Base-by-base conservation (phyloP, 768 basidiomycete genomes). In the Suillus cothurnatus region DNA sequence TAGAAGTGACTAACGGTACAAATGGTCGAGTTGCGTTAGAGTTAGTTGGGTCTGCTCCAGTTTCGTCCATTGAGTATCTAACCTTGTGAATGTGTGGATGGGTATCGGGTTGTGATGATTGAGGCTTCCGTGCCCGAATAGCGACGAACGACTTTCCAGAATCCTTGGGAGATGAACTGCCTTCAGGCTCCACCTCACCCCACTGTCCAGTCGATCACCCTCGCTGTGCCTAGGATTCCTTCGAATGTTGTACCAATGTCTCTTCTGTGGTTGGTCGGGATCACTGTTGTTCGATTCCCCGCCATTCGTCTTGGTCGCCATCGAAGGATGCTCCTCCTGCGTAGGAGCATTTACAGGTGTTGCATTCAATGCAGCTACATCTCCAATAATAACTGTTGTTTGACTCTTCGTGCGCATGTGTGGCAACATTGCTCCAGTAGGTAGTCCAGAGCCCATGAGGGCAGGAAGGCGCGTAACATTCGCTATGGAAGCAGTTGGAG, bases 331-430 rank as follows among this genome's bases (percentile, higher is more conserved):
- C 26, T 67, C 68, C 55, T 76, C 74, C 43, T 69, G 43, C 7
- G 49, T 47, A 12, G 67, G 53, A 5, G 41, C 11, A 31, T 14
- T 59, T 41, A 64, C 57, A 61, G 76, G 66, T 32, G 67, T 60
- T 64, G 65, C 41, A 68, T 66, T 64, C 64, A 71, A 68, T 67
- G 71, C 61, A 73, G 70, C 67, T 75, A 74, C 58, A 77, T 82
- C 84, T 67, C 89, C 82, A 64, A 94, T 92, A n/a, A 95, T 87
- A 65, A 95, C 86, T 2, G 93, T 93, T 3, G 89, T 90, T 73
- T 95, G 93, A 38, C 92, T 94, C 78, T 88, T 88, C 23, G 88
- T 92, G 56, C 93, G 86, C 41, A 85, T 79, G 72, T 91, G 91
- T 14, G 90, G 87, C 49, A 85, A 80, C 84, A 88, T 86, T 6